These are phyloP conservation scores for Chrysanthemum seticuspe DNA, from an alignment of 129 eudicot species.

Conservation along the genomic window DNA sequence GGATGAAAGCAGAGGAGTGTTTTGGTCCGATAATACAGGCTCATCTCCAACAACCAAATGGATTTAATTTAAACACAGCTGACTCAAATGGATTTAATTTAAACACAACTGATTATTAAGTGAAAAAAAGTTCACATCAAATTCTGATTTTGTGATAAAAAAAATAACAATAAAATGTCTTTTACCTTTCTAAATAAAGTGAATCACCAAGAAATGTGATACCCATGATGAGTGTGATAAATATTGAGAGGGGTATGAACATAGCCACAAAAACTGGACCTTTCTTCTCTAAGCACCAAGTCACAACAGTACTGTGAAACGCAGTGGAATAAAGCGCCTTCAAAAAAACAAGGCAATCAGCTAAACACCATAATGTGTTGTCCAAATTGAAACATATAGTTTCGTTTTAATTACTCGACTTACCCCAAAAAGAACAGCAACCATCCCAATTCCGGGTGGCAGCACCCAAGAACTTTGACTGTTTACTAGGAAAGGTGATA, in stretches of 20 bases:
- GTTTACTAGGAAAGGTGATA: conserved; percentile 10
- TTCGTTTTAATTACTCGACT: neutral
- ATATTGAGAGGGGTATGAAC: conserved; percentile 43
- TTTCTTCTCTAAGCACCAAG: conserved; percentile 43
- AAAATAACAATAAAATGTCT: neutral
- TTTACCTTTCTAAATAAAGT: too few species aligned
- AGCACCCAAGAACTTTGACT: conserved; percentile 20
- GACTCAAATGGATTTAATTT: too few species aligned
- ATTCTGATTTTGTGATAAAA: neutral
- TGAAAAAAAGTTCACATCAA: too few species aligned
- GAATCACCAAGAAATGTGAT: conserved; percentile 37
- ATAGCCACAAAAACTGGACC: conserved; percentile 51
- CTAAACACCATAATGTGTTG: neutral
- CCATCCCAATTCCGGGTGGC: neutral
- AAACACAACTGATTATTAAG: too few species aligned
- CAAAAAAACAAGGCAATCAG: neutral
- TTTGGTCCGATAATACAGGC: conserved; percentile 1
- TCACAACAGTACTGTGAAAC: conserved; percentile 25
- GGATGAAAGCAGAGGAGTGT: conserved; percentile 21
- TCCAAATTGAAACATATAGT: neutral
- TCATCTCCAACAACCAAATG: conserved; percentile 17
- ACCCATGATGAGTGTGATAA: conserved; percentile 37
- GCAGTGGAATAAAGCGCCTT: neutral
- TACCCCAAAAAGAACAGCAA: conserved; percentile 19
- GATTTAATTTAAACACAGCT: too few species aligned